Evolutionary conservation across 1,284 basidiomycete species (phyloP), one percentile per base, ranked within the genome.

Genomic region (Moesziomyces sp.): DNA sequence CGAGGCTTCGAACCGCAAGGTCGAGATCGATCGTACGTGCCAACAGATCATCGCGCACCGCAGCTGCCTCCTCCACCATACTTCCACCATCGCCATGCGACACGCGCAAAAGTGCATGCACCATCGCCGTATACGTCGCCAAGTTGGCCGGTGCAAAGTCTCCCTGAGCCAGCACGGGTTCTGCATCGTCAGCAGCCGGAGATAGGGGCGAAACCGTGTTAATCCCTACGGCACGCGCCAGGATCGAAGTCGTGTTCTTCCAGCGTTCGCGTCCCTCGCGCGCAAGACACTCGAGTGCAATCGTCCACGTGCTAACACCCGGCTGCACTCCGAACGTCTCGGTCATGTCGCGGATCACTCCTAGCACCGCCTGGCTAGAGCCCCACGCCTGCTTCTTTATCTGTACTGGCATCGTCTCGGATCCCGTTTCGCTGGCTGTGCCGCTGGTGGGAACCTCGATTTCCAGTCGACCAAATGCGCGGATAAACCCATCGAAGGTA

Each of bases 281-380:
- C 3, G 59, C 67, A 7, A 75, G 51, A 34, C 65, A 60, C 26
- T 71, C 73, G 35, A 75, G 60, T 16, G 58, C 64, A 19, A 75
- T 75, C 11, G 73, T 75, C 73, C 73, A 75, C 14, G 56, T 57
- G 47, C 53, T 63, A 40, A 68, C 44, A 49, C 52, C 50, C 1
- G 68, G 68, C 19, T 26, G 59, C 5, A 68, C 50, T 7, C 13
- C 18, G 30, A 70, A 74, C 4, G 18, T 3, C 3, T 57, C 52
- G 1, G 73, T 71, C 73, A 75, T 75, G 24, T 75, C 73, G 4
- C 64, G 58, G 18, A 75, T 52, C 18, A 74, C 53, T 19, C 46
- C 49, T 7, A 74, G 40, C 23, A 66, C 57, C 8, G 58, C 58
- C 43, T 57, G 43, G 26, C 61, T 58, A 10, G 62, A 63, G n/a